These are phyloP conservation scores for Alternaria incomplexa DNA, from an alignment of 2,329 filamentous ascomycete species.

Conservation along the genomic window DNA sequence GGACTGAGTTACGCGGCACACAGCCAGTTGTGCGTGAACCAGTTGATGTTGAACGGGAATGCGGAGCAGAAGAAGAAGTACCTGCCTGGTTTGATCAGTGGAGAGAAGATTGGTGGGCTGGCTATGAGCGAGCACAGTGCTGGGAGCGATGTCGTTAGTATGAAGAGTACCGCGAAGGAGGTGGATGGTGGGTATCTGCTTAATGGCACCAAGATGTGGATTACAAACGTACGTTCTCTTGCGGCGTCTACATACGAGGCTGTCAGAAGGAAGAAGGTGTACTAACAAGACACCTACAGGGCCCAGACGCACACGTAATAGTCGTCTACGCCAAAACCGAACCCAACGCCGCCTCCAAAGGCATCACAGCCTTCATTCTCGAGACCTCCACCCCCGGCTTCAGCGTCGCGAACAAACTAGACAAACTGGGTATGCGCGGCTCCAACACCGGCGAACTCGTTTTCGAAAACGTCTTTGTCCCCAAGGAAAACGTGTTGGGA, in stretches of 20 bases:
- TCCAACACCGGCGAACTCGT: slow-evolving; percentile 94
- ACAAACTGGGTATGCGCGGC: slow-evolving; percentile 98
- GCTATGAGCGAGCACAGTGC: slow-evolving; percentile 95
- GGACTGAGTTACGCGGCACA: slow-evolving; percentile 94
- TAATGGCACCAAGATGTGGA: slow-evolving; percentile 98
- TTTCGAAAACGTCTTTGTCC: slow-evolving; percentile 90
- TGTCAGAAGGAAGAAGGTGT: not conserved
- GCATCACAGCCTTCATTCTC: slow-evolving; percentile 94
- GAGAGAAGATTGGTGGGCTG: slow-evolving; percentile 81
- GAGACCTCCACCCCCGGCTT: slow-evolving; percentile 75
- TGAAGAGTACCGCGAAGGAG: slow-evolving; percentile 83
- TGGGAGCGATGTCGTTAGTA: slow-evolving; percentile 92
- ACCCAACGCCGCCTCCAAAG: slow-evolving; percentile 79
- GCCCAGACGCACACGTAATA: slow-evolving; percentile 89
- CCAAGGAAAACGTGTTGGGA: slow-evolving; percentile 80
- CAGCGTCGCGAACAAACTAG: slow-evolving; percentile 85
- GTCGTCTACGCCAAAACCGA: slow-evolving; percentile 97
- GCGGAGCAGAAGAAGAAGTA: slow-evolving; percentile 79
- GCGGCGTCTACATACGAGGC: too few species aligned
- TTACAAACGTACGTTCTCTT: slow-evolving; percentile 76
- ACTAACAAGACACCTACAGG: slow-evolving; percentile 43
- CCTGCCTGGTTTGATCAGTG: slow-evolving; percentile 80
- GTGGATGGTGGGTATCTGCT: slow-evolving; percentile 86
- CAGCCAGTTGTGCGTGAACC: slow-evolving; percentile 95
- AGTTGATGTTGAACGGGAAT: slow-evolving; percentile 87